phyloP scores from a whole-genome alignment of 1,139 yeast genomes.

The Candida gigantensis region DNA sequence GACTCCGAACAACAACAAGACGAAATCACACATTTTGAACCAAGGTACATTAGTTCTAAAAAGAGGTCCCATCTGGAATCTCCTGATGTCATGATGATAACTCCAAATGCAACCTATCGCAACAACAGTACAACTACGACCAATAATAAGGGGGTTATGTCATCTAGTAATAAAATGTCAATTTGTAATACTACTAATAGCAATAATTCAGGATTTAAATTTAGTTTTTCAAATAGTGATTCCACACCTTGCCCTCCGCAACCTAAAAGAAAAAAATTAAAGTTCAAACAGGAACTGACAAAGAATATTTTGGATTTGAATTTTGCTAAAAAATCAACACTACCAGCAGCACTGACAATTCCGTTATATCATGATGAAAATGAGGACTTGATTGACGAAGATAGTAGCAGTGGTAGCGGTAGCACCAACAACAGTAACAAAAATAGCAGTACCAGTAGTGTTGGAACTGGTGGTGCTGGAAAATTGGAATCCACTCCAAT shows the following conservation, averaged over 20 bases:
- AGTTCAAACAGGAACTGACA: slow-evolving; percentile 20
- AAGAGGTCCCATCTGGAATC: slow-evolving; percentile 15
- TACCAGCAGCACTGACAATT: slow-evolving; percentile 9
- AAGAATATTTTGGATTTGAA: slow-evolving; percentile 26
- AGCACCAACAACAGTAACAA: neutral
- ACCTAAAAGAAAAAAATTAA: slow-evolving; percentile 31
- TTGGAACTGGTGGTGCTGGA: neutral
- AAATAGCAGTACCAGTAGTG: slow-evolving; percentile 5
- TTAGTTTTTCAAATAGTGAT: slow-evolving; percentile 31
- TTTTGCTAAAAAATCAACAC: slow-evolving; percentile 25
- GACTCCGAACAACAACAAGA: slow-evolving; percentile 12
- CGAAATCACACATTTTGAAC: slow-evolving; percentile 5
- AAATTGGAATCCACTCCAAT: slow-evolving; percentile 28
- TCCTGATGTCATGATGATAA: slow-evolving; percentile 10
- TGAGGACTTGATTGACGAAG: slow-evolving; percentile 14
- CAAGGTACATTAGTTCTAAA: slow-evolving; percentile 11
- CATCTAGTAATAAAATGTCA: slow-evolving; percentile 7
- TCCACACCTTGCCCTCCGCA: slow-evolving; percentile 38
- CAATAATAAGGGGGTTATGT: neutral
- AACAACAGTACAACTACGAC: slow-evolving; percentile 10
- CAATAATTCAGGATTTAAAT: slow-evolving; percentile 19
- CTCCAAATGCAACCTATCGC: slow-evolving; percentile 1
- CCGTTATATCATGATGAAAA: slow-evolving; percentile 14
- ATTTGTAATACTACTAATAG: slow-evolving; percentile 9
- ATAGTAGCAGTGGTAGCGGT: slow-evolving; percentile 11